These are phyloP conservation scores for Nothophoma quercina DNA, from an alignment of 2,329 filamentous ascomycete species.

Conservation along the genomic window DNA sequence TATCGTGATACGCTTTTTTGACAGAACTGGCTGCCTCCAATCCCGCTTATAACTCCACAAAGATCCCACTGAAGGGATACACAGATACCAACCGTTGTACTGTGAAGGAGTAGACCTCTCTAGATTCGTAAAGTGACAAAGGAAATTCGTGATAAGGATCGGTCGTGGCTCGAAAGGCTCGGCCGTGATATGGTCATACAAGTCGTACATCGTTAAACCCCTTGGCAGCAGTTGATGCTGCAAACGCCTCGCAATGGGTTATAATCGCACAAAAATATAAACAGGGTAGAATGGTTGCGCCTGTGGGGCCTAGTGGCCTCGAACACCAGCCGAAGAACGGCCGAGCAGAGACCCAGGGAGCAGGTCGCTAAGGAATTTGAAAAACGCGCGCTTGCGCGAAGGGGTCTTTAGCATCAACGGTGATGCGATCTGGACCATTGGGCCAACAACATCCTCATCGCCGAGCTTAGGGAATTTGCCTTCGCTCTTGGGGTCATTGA, in stretches of 20 bases:
- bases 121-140: conserved; percentile 40
- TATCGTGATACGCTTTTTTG: conserved; percentile 31
- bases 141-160: conserved; percentile 48
- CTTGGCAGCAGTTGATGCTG: conserved; percentile 41
- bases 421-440: conserved; percentile 70
- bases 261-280: conserved; percentile 43
- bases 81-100: conserved; percentile 22
- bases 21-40: conserved; percentile 13
- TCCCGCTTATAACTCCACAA: conserved; percentile 27
- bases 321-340: conserved; percentile 38
- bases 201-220: conserved; percentile 48
- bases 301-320: conserved; percentile 28
- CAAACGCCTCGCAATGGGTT: conserved; percentile 34
- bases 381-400: conserved; percentile 48
- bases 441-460: conserved; percentile 91
- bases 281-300: conserved; percentile 27
- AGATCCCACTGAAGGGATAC: conserved; percentile 32
- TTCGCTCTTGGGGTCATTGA: conserved; percentile 70
- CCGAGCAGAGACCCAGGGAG: conserved; percentile 46
- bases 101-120: conserved; percentile 28
- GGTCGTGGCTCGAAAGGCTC: conserved; percentile 42
- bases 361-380: conserved; percentile 50
- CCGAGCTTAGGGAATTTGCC: conserved; percentile 89
- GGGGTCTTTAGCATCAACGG: conserved; percentile 49
- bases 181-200: conserved; percentile 44